A percentile compares a stretch with the other conserved stretches of the same genome.
These are phyloP conservation scores for Blastobotrys elegans DNA, from an alignment of 1,139 yeast species.

Conservation along the genomic window DNA sequence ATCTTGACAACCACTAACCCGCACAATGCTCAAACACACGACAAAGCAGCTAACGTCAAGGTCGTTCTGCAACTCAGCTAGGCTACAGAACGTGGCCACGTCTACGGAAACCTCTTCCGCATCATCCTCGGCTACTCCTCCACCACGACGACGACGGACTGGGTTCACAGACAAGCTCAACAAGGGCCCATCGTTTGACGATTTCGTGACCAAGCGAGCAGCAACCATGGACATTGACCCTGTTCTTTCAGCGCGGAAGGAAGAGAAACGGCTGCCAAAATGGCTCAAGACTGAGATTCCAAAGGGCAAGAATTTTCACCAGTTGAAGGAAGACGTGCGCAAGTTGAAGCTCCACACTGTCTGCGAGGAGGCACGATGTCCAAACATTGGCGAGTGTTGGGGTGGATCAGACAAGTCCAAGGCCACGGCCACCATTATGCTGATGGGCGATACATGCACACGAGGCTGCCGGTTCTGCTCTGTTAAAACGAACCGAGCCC, in stretches of 20 bases:
- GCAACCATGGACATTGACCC: slow-evolving; percentile 46
- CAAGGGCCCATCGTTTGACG: slow-evolving; percentile 91
- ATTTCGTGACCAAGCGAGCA: slow-evolving; percentile 78
- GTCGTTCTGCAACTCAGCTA: slow-evolving; percentile 6
- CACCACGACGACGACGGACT: slow-evolving; percentile 47
- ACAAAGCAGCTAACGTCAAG: slow-evolving; percentile 1
- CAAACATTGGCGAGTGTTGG: slow-evolving; percentile 99
- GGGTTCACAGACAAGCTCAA: slow-evolving; percentile 66
- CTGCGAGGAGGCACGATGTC: slow-evolving; percentile 98
- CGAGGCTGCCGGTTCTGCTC: slow-evolving; percentile 98
- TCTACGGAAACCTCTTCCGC: slow-evolving; percentile 7
- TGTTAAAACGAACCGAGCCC: slow-evolving; percentile 85
- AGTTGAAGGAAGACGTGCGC: slow-evolving; percentile 77
- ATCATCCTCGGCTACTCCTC: slow-evolving; percentile 1
- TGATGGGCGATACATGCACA: slow-evolving; percentile 97
- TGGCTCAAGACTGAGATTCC: slow-evolving; percentile 98
- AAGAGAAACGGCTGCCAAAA: slow-evolving; percentile 73
- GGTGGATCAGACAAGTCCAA: slow-evolving; percentile 89
- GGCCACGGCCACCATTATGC: slow-evolving; percentile 99
- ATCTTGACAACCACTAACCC: background rate
- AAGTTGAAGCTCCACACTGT: slow-evolving; percentile 90
- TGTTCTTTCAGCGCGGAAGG: slow-evolving; percentile 40
- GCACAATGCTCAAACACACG: slow-evolving; percentile 10
- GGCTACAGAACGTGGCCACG: slow-evolving; percentile 8
- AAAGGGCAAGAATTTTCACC: slow-evolving; percentile 76